phyloP scores from a whole-genome alignment of 805 yeast genomes.

The Ascoidea tarda region DNA sequence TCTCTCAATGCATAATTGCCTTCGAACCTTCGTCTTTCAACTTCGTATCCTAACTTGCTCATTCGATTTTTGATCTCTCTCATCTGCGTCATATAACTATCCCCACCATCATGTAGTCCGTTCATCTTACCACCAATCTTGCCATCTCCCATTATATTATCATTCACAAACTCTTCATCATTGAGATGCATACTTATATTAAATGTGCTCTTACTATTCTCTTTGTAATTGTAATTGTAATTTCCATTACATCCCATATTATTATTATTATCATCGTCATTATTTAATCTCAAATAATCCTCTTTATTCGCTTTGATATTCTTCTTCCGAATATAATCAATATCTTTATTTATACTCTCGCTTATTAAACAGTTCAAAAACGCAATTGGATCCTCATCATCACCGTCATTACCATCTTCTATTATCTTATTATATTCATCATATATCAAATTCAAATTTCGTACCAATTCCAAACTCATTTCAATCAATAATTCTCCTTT shows the following conservation, averaged over 20 bases:
- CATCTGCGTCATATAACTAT: too few species aligned
- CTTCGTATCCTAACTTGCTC: background rate
- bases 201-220: background rate
- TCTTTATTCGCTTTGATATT: too few species aligned
- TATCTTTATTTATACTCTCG: background rate
- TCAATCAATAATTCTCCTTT: too few species aligned
- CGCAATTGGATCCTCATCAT: background rate
- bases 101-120: background rate
- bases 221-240: too few species aligned
- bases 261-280: too few species aligned
- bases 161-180: too few species aligned
- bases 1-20: background rate
- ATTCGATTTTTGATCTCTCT: background rate
- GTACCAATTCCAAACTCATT: background rate
- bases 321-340: background rate
- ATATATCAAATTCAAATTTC: background rate
- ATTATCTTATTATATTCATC: background rate
- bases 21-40: background rate
- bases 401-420: background rate
- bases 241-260: background rate
- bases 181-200: too few species aligned
- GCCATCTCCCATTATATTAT: background rate
- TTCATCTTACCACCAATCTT: too few species aligned
- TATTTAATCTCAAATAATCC: too few species aligned
- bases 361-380: background rate